Evolutionary conservation across 208 protist species (phyloP).

Genomic region (Acanthamoeba healyi): DNA sequence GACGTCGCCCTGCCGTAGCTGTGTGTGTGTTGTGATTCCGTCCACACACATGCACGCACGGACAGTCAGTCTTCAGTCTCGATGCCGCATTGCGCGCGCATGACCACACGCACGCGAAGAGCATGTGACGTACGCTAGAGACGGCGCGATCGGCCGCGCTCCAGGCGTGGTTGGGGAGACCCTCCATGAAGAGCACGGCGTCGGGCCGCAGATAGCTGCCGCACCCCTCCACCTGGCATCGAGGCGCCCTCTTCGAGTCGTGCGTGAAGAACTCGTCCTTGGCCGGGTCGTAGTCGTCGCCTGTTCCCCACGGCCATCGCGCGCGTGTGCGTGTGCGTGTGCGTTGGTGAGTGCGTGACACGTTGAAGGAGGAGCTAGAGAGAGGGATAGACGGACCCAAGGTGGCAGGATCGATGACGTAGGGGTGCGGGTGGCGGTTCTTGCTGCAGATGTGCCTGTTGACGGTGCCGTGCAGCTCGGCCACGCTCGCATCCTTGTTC

Average conservation of each 20-base stretch:
- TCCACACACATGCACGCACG: too few species aligned
- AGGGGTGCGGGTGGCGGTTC: slow-evolving; percentile 60
- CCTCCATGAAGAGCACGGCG: slow-evolving; percentile 60
- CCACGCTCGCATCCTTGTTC: neutral
- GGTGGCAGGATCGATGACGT: slow-evolving; percentile 41
- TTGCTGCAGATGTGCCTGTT: slow-evolving; percentile 72
- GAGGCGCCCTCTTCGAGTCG: slow-evolving; percentile 51
- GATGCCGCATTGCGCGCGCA: too few species aligned
- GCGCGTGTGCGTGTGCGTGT: neutral
- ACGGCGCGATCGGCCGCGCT: neutral
- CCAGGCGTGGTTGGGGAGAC: slow-evolving; percentile 33
- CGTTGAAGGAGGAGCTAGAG: too few species aligned
- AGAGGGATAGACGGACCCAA: neutral
- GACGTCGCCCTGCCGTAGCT: neutral
- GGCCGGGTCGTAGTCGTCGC: slow-evolving; percentile 47
- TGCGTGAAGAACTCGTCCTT: slow-evolving; percentile 74
- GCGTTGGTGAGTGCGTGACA: neutral
- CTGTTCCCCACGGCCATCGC: too few species aligned
- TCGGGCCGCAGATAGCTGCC: slow-evolving; percentile 60
- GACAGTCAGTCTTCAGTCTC: too few species aligned
- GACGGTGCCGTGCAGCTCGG: slow-evolving; percentile 68
- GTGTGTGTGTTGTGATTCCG: neutral
- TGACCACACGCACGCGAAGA: too few species aligned
- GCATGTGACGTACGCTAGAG: neutral
- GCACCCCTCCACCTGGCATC: slow-evolving; percentile 35